Base-by-base conservation (phyloP, 352 stramenopile genomes). In the Pythium sp. region DNA sequence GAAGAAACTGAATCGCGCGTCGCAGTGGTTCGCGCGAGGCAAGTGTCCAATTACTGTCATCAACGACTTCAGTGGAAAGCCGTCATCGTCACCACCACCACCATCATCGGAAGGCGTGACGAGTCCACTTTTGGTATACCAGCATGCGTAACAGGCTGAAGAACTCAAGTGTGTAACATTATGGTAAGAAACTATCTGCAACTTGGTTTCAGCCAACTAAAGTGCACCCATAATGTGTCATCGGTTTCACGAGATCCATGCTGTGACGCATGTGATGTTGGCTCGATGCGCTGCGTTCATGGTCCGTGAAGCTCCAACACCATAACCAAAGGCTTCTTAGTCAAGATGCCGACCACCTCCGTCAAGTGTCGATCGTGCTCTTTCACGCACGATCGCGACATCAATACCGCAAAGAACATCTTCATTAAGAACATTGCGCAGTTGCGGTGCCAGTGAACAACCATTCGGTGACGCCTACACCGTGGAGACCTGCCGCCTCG, bases 231-330 rank as follows among this genome's bases (percentile, higher is more conserved):
- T 38, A 1, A 38, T 11, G 34, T 38, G 28, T 30, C 28, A 30
- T 30, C 28, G 3, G 28, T 30, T 30, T 30, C 28, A 30, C 28
- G 28, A 30, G 28, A 3, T 30, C 28, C 82, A 11, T 89, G 80
- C 75, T 89, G 80, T 58, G 70, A 68, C 24, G 67, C 79, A 8
- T 89, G 80, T 26, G 78, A 78, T 5, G 69, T 61, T 34, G 71
- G 75, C 62, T 86, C 78, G 64, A 66, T 76, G 32, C 80, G 80
- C 61, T 89, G 80, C 49, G 69, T 71, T 6, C 78, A 78, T 12
- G 80, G 80, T 1, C 78, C 80, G 36, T 89, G 80, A 75, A 85
- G 75, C 69, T 75, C 72, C 55, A 79, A 62, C 63, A 53, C 75
- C 55, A 7, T 86, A 32, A 75, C 75, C 9, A 79, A 76, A 36